Base-by-base conservation (phyloP, 805 yeast genomes). In the Candida coleopterorum region DNA sequence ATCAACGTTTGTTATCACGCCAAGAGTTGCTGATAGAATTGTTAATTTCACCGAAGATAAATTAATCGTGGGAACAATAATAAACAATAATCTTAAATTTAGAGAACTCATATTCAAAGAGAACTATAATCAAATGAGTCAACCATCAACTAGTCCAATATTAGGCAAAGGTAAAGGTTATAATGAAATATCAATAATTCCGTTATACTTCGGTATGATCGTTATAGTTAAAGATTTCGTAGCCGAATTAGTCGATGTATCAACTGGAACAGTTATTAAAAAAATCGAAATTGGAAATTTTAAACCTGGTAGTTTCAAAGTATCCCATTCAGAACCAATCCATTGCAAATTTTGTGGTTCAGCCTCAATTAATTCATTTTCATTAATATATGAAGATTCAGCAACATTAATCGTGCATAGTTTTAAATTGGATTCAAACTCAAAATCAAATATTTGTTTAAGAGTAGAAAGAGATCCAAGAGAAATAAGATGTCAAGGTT, bases 291-390 rank as follows among this genome's bases (percentile, higher is more conserved):
- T 87, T 31, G 85, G 81, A 0, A 72, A 72, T 25, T 80, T 77
- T 61, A 77, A 76, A 45, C 73, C 75, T 2, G 73, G 73, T 2
- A 53, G 82, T 0, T 72, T 87, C 43, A 64, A 70, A 39, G 93
- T 84, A 1, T 77, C 85, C 44, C 95, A 87, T 53, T 81, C 84
- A 29, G 87, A 81, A 46, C 94, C 95, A 5, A 79, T 87, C 1
- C 95, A 87, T 60, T 87, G 96, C 60, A 72, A 83, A 31, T 87
- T 87, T 58, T 87, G 96, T 64, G 96, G 96, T 2, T 82, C 94
- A 62, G 87, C 85, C 0, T 81, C 95, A 0, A 73, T 87, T 27
- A 71, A 77, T 16, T 73, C 89, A 3, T 70, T 87, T 36, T 80
- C 90, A 1, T 64, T 86, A 15, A 80, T 81, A 1, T 87, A 87